phyloP scores from a whole-genome alignment of 1,139 yeast species.

The Candida tropicalis region DNA sequence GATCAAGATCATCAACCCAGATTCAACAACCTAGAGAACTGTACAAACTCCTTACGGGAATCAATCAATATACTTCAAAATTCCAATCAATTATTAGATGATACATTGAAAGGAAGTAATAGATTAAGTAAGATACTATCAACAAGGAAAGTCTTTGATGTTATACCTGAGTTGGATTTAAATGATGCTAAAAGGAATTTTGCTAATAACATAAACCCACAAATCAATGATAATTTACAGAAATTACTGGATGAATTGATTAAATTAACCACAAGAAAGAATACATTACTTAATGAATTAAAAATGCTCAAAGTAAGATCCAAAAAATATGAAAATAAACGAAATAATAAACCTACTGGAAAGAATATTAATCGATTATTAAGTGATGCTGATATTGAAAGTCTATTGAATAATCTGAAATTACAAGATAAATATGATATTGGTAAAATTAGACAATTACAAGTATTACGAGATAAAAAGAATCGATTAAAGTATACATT shows the following conservation, averaged over 20 bases:
- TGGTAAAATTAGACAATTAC: constrained; percentile 32
- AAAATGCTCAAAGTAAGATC: constrained; percentile 35
- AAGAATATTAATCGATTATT: constrained; percentile 7
- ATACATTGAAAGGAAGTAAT: constrained; percentile 36
- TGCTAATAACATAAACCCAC: constrained; percentile 36
- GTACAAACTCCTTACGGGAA: constrained; percentile 33
- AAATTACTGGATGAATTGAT: constrained; percentile 37
- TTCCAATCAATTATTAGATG: constrained; percentile 32
- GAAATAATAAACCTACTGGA: constrained; percentile 17
- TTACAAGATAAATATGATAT: constrained; percentile 18
- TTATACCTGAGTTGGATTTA: constrained; percentile 45
- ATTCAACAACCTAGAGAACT: constrained; percentile 20
- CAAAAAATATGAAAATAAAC: constrained; percentile 22
- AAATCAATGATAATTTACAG: constrained; percentile 32
- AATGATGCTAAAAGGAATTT: constrained; percentile 39
- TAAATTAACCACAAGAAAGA: constrained; percentile 29
- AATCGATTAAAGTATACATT: constrained; percentile 41
- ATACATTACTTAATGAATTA: constrained; percentile 31
- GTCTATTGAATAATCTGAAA: constrained; percentile 3
- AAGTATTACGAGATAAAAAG: constrained; percentile 39
- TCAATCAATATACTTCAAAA: constrained; percentile 34
- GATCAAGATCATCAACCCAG: constrained; percentile 1
- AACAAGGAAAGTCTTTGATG: constrained; percentile 43
- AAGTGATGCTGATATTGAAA: constrained; percentile 10
- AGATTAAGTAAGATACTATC: constrained; percentile 35